phyloP scores from a whole-genome alignment of 768 basidiomycete genomes.

The Amanita molliuscula region DNA sequence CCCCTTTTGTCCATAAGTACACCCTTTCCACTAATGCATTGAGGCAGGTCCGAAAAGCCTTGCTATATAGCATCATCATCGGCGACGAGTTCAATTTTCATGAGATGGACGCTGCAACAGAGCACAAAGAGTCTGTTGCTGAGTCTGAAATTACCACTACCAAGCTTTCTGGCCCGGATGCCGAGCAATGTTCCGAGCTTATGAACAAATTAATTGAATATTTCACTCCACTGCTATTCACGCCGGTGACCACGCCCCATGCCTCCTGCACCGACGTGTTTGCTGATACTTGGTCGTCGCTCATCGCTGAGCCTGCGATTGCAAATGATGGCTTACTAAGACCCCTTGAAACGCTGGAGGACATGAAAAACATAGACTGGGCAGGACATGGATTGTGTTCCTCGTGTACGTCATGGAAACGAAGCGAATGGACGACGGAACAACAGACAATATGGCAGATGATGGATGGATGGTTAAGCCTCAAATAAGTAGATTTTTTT shows the following conservation, averaged over 20 bases:
- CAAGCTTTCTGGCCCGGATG: neutral
- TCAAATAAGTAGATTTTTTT: slow-evolving; percentile 1
- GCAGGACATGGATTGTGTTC: slow-evolving; percentile 43
- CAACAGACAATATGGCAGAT: slow-evolving; percentile 47
- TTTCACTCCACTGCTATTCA: slow-evolving; percentile 67
- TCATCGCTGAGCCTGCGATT: slow-evolving; percentile 61
- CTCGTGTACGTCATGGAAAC: slow-evolving; percentile 48
- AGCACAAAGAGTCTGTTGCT: slow-evolving; percentile 4
- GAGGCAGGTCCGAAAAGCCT: slow-evolving; percentile 44
- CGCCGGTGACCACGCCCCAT: slow-evolving; percentile 56
- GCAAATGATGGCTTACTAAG: slow-evolving; percentile 52
- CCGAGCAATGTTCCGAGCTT: slow-evolving; percentile 19
- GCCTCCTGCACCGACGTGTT: slow-evolving; percentile 68
- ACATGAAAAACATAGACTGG: slow-evolving; percentile 53
- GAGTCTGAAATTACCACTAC: slow-evolving; percentile 6
- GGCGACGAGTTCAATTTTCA: slow-evolving; percentile 43
- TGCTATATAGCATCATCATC: slow-evolving; percentile 57
- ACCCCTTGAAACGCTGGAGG: slow-evolving; percentile 62
- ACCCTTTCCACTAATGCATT: neutral
- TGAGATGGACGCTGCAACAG: slow-evolving; percentile 12
- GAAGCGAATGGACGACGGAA: slow-evolving; percentile 56
- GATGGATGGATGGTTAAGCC: slow-evolving; percentile 50
- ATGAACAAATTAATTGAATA: slow-evolving; percentile 48
- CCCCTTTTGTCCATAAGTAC: neutral
- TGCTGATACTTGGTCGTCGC: slow-evolving; percentile 62